Evolutionary conservation across 441 rosid genomes (phyloP), one percentile per base, ranked within the genome.

Genomic region (Corymbia calophylla): DNA sequence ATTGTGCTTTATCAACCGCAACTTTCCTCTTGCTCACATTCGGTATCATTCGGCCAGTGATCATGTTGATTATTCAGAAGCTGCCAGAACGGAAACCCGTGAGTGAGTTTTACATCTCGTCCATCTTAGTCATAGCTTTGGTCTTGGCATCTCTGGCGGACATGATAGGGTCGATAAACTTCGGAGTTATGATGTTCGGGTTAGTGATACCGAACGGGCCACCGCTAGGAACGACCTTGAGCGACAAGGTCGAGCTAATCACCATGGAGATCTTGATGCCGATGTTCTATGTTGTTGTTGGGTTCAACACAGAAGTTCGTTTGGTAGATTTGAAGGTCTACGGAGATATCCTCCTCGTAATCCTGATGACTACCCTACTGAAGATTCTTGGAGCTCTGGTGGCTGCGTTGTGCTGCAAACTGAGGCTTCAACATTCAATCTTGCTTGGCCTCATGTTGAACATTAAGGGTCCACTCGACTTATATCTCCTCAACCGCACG

Each of bases 401-500:
- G 27, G 86, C 84, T 48, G 89, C 91, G 49, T 31, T 56, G 68
- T 87, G 35, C 29, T 89, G 91, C 89, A 80, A 73, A 19, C 32
- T 89, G 49, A 80, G 32, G 89, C 54, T 77, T 13, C 55, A 39
- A 13, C 89, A 89, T 47, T 81, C 91, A 19, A 17, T 86, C 19
- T 51, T 87, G 88, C 87, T 87, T 31, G 89, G 91, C 27, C 89
- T 89, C n/a, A 89, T 87, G 91, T 32, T 89, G 82, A 82, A 49
- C n/a, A 62, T 89, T 7, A 89, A 49, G 87, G 91, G 91, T 25
- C 91, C 91, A 6, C 82, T 51, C 32, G 91, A 89, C 23, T 0
- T 56, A 35, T 54, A 35, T 60, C 66, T 56, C 66, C 66, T 54
- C 70, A 55, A 31, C 66, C 70, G 68, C 53, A 35, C 31, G 21